Percentiles rank a stretch among this genome's conserved stretches.
phyloP scores from a whole-genome alignment of 164 flowering plant genomes.

The Chimonanthus salicifolius region DNA sequence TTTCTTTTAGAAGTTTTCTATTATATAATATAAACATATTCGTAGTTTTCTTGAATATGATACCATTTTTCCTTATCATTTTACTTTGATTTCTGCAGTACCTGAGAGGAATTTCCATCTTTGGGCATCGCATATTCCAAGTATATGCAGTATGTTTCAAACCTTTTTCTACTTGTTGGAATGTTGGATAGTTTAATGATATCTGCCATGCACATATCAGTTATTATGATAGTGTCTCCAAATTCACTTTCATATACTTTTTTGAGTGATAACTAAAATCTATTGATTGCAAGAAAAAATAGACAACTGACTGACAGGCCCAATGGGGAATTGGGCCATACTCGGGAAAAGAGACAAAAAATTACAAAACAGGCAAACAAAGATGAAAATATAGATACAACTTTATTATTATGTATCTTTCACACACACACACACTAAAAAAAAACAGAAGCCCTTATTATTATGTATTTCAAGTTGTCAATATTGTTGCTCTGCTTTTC shows the following conservation, averaged over 20 bases:
- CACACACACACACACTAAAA: no score
- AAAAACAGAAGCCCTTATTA: neutral
- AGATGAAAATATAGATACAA: no score
- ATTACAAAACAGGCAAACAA: no score
- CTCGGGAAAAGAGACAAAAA: no score
- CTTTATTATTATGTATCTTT: no score
- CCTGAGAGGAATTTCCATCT: slow-evolving; percentile 73
- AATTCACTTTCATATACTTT: neutral
- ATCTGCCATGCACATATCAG: neutral
- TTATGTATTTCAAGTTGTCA: neutral
- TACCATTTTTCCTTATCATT: slow-evolving; percentile 1
- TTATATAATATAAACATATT: neutral
- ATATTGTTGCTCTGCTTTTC: neutral
- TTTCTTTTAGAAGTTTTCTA: neutral
- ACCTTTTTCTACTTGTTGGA: slow-evolving; percentile 5
- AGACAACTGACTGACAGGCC: no score
- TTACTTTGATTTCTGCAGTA: slow-evolving; percentile 40
- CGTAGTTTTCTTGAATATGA: slow-evolving; percentile 6
- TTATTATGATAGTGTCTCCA: no score
- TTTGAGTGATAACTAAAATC: neutral
- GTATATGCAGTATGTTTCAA: slow-evolving; percentile 71
- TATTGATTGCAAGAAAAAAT: no score
- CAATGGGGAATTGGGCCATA: no score
- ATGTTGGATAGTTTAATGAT: neutral
- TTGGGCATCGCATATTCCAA: slow-evolving; percentile 62